Base-by-base conservation (phyloP, 2,329 filamentous ascomycete species). In the Penicillium sp. region DNA sequence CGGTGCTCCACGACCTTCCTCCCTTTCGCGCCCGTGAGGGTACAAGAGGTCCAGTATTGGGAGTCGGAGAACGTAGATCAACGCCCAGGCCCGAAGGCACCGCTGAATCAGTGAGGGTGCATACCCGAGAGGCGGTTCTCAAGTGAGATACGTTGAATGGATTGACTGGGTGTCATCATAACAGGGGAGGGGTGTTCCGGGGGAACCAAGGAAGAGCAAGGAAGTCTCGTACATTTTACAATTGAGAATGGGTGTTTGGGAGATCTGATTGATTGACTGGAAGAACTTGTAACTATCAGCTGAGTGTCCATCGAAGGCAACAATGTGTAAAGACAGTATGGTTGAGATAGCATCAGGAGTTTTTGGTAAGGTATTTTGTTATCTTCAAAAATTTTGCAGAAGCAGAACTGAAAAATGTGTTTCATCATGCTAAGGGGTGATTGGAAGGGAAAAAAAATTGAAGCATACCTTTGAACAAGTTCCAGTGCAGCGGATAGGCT, bases 131-230 rank as follows among this genome's bases (percentile, higher is more conserved):
- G 74, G 74, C 68, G 74, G 73, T 75, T 73, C 70, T 71, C 49
- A 39, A 39, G 37, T 66, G 71, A 76, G 76, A 76, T 85, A 31
- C 82, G 75, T 85, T 82, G 83, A 85, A 85, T 85, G 83, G 83
- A 85, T 85, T 82, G 81, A 84, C 82, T 84, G 74, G 80, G 78
- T 83, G 81, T 83, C 83, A 83, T 85, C 82, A 80, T 83, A 67
- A 75, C 76, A 68, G 67, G 51, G 64, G 51, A 33, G 50, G 50
- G 14, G 10, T 31, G 19, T 14, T 22, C 6, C 6, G n/a, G 24
- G 6, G n/a, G 27, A 14, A 18, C 10, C 19, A 40, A 31, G 11
- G 9, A 33, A 31, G 14, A n/a, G n/a, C 37, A 41, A 41, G 39
- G 11, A 33, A 18, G 11, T n/a, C 19, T 14, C 50, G 33, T 52